Evolutionary conservation across 192 early-diverging fungal species (phyloP), one percentile per base, ranked within the genome.

Genomic region (Podila epicladia): DNA sequence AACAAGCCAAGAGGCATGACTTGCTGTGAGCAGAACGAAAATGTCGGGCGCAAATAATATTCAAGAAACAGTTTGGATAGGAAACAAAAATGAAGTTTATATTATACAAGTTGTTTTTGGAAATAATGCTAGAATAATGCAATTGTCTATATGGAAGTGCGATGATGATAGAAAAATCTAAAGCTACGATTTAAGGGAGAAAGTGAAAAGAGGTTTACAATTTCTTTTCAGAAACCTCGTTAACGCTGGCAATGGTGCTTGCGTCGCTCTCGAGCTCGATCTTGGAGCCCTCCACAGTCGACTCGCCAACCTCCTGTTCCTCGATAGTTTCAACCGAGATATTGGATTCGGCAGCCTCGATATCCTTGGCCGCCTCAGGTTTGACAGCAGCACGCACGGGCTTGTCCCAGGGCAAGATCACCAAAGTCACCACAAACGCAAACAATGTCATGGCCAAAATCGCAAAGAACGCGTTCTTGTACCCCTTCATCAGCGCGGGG

Each of bases 371-470:
- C 33, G 22, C 61, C 4, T 20, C 61, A 12, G 26, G 26, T 15
- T 28, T 62, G 61, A 11, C 5, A 12, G 26, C 17, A 12, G 26
- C 20, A 8, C 19, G 19, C 0, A 33, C 29, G 26, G 58, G 67
- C 67, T 48, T 69, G 67, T 69, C 77, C 71, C 71, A 69, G 17
- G 77, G 71, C 8, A 65, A 31, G 33, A 65, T 51, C n/a, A 65
- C n/a, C 26, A 73, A 5, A 0, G 69, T 38, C 32, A 79, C 9
- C 0, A 71, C 2, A 33, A 79, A 67, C 7, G 64, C 71, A 41
- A 80, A 69, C 28, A 69, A 4, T 11, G 66, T 71, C 50, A 80
- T 35, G n/a, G 77, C 77, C 19, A 73, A 28, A 33, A 80, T 80
- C 0, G 66, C 77, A 61, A 53, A 80, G 49, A 80, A 73, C 12